Evolutionary conservation across 306 rosid species (phyloP).

Genomic region (Cucurbita maxima): DNA sequence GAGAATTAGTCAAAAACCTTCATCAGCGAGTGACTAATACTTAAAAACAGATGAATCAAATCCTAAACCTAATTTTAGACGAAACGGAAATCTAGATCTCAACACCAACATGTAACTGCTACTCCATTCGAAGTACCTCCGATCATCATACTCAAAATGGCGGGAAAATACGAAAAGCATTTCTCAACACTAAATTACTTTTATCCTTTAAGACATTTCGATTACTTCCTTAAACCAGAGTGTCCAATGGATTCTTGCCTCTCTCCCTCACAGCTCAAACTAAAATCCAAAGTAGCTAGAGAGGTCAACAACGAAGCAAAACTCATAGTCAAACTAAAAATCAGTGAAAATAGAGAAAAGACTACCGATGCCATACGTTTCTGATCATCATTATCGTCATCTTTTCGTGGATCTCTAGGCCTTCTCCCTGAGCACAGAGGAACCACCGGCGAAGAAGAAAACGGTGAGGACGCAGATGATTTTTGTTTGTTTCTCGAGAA

Average conservation of each 20-base stretch:
- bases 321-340: background rate
- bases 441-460: conserved; percentile 13
- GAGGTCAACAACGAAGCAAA: background rate
- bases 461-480: background rate
- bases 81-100: background rate
- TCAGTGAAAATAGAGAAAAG: background rate
- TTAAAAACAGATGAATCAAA: background rate
- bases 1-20: background rate
- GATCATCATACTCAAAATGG: background rate
- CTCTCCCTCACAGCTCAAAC: background rate
- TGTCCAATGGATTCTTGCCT: background rate
- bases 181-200: background rate
- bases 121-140: background rate
- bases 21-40: background rate
- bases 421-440: conserved; percentile 35
- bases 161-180: background rate
- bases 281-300: background rate
- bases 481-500: conserved; percentile 14
- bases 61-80: background rate
- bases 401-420: conserved; percentile 23
- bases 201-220: background rate
- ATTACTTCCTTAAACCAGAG: background rate
- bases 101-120: background rate
- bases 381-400: conserved; percentile 21
- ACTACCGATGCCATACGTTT: conserved; percentile 15